Base-by-base conservation (phyloP, 1,284 basidiomycete species). In the Irpex rosettiformis region DNA sequence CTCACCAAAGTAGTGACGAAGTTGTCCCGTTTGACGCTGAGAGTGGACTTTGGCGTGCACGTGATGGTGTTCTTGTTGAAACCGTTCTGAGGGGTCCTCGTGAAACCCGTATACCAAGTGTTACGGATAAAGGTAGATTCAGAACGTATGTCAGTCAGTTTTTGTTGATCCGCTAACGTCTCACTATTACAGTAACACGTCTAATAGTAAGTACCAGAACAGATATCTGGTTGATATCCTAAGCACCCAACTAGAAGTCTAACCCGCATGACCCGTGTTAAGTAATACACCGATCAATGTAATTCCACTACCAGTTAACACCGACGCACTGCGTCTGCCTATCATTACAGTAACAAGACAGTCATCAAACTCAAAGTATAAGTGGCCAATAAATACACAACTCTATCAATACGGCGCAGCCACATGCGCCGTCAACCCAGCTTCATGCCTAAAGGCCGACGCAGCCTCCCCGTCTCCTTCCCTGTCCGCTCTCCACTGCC, bases 381-480 rank as follows among this genome's bases (percentile, higher is more conserved):
- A n/a, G 33, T 16, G 33, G 16, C 33, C 33, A 37, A 37, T 37
- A 37, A 45, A 52, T 21, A 43, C 29, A 11, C 24, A 37, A 54
- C 48, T 8, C 24, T 55, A 40, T 58, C 54, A 54, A 52, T 49
- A 56, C 37, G 52, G 52, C 28, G 42, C 28, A 4, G 43, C n/a
- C 45, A 58, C 54, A 30, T 59, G 66, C 58, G 82, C 80, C 66
- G 85, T 79, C 57, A 79, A 73, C 80, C 79, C 79, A 6, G 85
- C 86, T 69, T 90, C 88, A 67, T 88, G 79, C 30, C 60, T 57
- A 29, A 68, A 69, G 18, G 84, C 79, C 3, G 73, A 73, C 16
- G 82, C 85, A 1, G 88, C 88, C 71, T 90, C 88, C 6, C 72
- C 72, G 65, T 90, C 87, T 2, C 79, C 78, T 25, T 88, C 85